Base-by-base conservation (phyloP, 345 rosid genomes). In the Lepidium sativum region DNA sequence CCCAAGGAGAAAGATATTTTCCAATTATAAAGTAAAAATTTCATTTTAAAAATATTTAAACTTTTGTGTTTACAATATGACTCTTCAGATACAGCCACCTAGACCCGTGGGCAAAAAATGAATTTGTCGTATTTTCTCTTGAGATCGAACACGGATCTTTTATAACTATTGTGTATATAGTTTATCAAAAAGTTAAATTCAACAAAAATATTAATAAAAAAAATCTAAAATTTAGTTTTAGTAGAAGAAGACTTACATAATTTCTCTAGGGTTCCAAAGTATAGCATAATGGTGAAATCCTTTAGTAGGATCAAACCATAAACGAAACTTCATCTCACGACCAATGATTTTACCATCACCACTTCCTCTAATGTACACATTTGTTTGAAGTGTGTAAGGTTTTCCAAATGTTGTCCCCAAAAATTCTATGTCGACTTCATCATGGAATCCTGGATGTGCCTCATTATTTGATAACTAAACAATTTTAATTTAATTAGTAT, bases 371-470 rank as follows among this genome's bases (percentile, higher is more conserved):
- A 87, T 83, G 75, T 92, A 92, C 34, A 92, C 97, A 77, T 92
- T 89, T 14, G 98, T 92, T 80, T 92, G 98, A 63, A 92, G 82
- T 14, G 96, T 87, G 56, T 86, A 92, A 18, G 98, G 96, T 68
- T 89, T 89, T 68, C 91, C 96, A 78, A 84, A 82, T 48, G 98
- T 87, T 58, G 97, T 92, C 65, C 98, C 98, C 3, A 92, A 79
- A 71, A 92, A 92, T 60, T 92, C 98, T 34, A 89, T 86, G 78
- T 92, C 98, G 71, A 92, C 98, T 57, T 92, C 98, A 67, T 92
- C 98, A 74, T 87, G 97, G 65, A 64, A 79, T 3, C 96, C 95
- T 4, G 94, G 97, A 76, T 89, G 97, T 41, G 83, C 96, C 73
- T 92, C 96, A 63, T 54, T 77, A 65, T 92, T 92, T 55, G 98